Evolutionary conservation across 805 yeast genomes (phyloP), one percentile per base, ranked within the genome.

Genomic region (Candida maris): DNA sequence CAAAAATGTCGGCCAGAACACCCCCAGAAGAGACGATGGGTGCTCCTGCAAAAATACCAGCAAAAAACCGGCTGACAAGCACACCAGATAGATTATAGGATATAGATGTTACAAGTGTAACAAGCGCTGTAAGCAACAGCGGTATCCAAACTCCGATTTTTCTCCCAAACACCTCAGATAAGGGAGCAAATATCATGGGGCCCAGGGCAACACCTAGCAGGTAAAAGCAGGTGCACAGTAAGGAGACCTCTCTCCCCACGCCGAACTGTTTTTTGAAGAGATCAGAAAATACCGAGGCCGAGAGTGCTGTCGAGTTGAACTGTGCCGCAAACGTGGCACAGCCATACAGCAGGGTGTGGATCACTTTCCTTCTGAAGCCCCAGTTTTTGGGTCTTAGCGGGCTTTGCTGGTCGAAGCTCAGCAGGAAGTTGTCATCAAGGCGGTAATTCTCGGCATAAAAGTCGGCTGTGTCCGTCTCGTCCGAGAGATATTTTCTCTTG

Each of bases 141-240:
- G 80, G 76, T 3, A 62, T 35, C 19, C 73, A 43, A 16, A 73
- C 65, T 19, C 75, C 71, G 4, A 55, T 41, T 44, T 62, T 70
- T 28, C 78, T 57, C 5, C 70, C 68, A 37, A 52, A 61, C 2
- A 63, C 56, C 52, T 76, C 81, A 1, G 78, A 71, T 7, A 75
- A 45, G 2, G 83, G 83, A 1, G 82, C 85, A 71, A 79, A 76
- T 9, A 80, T 44, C 55, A 79, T 61, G 3, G 85, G 85, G 0
- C 88, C 89, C 12, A 76, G 58, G 1, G 84, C 85, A 49, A 79
- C 73, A 0, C 88, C 89, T 32, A 79, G 53, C 9, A 81, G 75
- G 46, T 73, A 82, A 12, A 81, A 57, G 0, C 86, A 67, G 2
- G 81, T 71, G 8, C 75, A 69, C 30, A 81, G 60, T 12, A 73